phyloP scores from a whole-genome alignment of 1,139 yeast species.

The Protomyces inundatus region DNA sequence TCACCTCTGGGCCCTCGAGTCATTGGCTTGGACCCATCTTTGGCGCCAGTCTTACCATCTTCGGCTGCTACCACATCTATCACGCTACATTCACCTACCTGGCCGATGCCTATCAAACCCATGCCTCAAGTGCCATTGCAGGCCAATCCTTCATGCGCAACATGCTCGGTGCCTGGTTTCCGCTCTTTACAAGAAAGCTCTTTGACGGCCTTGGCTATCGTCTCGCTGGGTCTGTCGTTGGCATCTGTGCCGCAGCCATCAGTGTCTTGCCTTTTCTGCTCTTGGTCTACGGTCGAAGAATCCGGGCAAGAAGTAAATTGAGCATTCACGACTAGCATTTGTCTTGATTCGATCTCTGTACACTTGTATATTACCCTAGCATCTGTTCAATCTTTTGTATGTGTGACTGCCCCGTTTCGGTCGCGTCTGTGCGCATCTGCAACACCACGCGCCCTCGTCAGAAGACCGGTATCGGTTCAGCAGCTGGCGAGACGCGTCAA shows the following conservation, averaged over 20 bases:
- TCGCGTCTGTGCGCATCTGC: too few relatives aligned
- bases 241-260: constrained; percentile 51
- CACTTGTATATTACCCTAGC: too few relatives aligned
- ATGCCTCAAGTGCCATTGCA: constrained; percentile 87
- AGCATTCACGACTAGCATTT: not conserved
- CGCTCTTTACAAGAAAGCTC: constrained; percentile 37
- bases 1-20: constrained; percentile 50
- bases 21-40: constrained; percentile 21
- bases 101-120: constrained; percentile 68
- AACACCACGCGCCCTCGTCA: too few relatives aligned
- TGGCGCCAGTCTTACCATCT: constrained; percentile 7
- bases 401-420: too few relatives aligned
- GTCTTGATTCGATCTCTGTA: too few relatives aligned
- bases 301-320: not conserved
- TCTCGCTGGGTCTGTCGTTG: constrained; percentile 61
- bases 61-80: constrained; percentile 25
- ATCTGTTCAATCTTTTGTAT: too few relatives aligned
- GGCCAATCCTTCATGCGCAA: constrained; percentile 82
- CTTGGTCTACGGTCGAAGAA: constrained; percentile 44
- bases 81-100: constrained; percentile 45
- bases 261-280: constrained; percentile 64
- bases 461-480: too few relatives aligned
- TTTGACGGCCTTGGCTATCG: constrained; percentile 51
- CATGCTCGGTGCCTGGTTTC: constrained; percentile 56
- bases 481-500: too few relatives aligned